A percentile compares a stretch with the other conserved stretches of the same genome.
phyloP scores from a whole-genome alignment of 2,329 filamentous ascomycete species.

The Alternaria sp. region DNA sequence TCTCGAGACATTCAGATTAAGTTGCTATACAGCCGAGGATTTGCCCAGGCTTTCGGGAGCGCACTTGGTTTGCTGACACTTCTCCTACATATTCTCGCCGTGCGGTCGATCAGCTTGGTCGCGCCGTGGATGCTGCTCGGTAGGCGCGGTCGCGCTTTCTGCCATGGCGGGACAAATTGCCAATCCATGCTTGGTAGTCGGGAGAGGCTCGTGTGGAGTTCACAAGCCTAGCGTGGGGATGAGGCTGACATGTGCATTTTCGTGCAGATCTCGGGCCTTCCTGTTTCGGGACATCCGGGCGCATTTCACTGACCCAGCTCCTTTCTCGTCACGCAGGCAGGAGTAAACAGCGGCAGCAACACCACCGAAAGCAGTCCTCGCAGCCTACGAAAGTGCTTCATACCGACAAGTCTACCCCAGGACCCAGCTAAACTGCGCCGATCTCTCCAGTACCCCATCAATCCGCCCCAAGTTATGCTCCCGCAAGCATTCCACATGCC shows the following conservation, averaged over 20 bases:
- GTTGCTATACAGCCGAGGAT: neutral
- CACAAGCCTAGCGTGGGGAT: slow-evolving; percentile 5
- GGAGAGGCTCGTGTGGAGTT: slow-evolving; percentile 8
- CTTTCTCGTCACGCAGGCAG: neutral
- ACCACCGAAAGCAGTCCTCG: neutral
- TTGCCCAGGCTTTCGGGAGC: neutral
- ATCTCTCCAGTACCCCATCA: slow-evolving; percentile 10
- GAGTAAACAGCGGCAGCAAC: neutral
- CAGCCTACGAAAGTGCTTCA: neutral
- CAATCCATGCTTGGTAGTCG: slow-evolving; percentile 13
- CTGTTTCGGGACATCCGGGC: slow-evolving; percentile 1
- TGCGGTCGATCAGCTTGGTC: neutral
- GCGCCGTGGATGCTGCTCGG: neutral
- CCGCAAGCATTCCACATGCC: neutral
- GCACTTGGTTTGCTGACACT: neutral
- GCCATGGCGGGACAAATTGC: slow-evolving; percentile 12
- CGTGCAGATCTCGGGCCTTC: slow-evolving; percentile 5
- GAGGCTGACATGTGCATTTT: slow-evolving; percentile 1
- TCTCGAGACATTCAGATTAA: neutral
- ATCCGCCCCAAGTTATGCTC: neutral
- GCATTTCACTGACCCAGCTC: neutral
- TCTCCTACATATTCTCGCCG: neutral
- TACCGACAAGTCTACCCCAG: neutral
- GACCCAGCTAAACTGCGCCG: neutral
- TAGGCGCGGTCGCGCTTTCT: neutral